Evolutionary conservation across 352 stramenopile genomes (phyloP).

Genomic region (Pseudoperonospora humuli): DNA sequence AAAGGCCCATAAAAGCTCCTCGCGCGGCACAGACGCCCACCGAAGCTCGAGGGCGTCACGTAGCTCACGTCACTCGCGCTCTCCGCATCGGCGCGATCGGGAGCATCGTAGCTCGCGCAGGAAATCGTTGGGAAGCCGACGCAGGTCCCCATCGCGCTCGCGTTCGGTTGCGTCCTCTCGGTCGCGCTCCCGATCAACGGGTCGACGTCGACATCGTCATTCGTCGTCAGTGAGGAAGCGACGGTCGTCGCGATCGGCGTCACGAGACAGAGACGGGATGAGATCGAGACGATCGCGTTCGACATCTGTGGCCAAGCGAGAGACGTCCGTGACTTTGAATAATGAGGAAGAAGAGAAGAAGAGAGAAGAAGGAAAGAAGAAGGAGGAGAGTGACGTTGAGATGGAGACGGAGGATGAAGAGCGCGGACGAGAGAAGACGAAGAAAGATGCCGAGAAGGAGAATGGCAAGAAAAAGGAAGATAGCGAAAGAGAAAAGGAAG

Average conservation of each 20-base stretch:
- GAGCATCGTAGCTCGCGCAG: slow-evolving; percentile 29
- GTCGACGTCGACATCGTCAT: slow-evolving; percentile 26
- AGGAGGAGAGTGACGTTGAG: slow-evolving; percentile 14
- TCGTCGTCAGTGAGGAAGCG: slow-evolving; percentile 21
- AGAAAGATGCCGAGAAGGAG: slow-evolving; percentile 11
- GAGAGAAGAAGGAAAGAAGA: slow-evolving; percentile 5
- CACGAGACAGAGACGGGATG: slow-evolving; percentile 12
- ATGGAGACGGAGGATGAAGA: slow-evolving; percentile 10
- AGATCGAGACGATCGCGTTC: slow-evolving; percentile 19
- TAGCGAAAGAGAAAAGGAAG: slow-evolving; percentile 2
- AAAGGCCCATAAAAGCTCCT: slow-evolving; percentile 19
- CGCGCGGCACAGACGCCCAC: slow-evolving; percentile 17
- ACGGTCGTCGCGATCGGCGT: slow-evolving; percentile 19
- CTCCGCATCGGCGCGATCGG: slow-evolving; percentile 23
- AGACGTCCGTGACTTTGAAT: neutral
- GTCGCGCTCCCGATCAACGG: slow-evolving; percentile 25
- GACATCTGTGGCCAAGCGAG: slow-evolving; percentile 11
- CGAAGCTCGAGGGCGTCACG: slow-evolving; percentile 10
- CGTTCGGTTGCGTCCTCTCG: slow-evolving; percentile 35
- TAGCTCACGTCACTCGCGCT: slow-evolving; percentile 19
- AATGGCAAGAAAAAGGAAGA: slow-evolving; percentile 3
- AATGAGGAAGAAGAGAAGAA: slow-evolving; percentile 7
- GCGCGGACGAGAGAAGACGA: slow-evolving; percentile 5
- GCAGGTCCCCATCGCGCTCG: slow-evolving; percentile 33
- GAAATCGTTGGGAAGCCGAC: slow-evolving; percentile 25